phyloP scores from a whole-genome alignment of 140 eudicot genomes.

The Anethum foeniculum region DNA sequence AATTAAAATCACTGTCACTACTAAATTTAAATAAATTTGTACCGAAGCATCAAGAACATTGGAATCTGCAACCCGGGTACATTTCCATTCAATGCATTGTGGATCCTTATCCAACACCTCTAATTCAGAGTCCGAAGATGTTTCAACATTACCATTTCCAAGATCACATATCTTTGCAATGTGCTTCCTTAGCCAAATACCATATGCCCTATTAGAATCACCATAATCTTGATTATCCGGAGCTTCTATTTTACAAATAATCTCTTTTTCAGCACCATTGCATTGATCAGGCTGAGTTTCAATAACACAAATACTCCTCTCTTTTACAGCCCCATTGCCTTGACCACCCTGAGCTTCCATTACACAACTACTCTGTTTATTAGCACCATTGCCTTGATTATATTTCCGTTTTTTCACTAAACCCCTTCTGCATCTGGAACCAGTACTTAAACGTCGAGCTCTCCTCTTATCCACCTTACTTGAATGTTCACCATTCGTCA shows the following conservation, averaged over 20 bases:
- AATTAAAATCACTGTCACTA: too few relatives aligned
- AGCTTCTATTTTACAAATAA: not conserved
- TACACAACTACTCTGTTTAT: too few relatives aligned
- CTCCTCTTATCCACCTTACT: too few relatives aligned
- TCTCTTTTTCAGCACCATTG: not conserved
- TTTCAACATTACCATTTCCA: not conserved
- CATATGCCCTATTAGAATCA: not conserved
- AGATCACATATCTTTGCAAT: not conserved
- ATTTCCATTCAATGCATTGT: constrained; percentile 5
- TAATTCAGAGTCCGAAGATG: constrained; percentile 4
- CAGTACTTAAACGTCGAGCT: too few relatives aligned
- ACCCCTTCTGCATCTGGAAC: not conserved
- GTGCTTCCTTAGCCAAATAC: not conserved
- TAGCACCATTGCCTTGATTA: not conserved
- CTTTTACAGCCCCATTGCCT: not conserved
- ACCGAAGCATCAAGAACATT: not conserved
- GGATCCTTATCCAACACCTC: constrained; percentile 7
- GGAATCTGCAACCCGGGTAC: not conserved
- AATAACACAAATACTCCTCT: not conserved
- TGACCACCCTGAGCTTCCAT: not conserved
- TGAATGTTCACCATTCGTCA: not conserved
- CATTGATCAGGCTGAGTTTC: not conserved
- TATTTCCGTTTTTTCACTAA: not conserved
- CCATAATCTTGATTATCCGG: not conserved
- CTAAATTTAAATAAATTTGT: not conserved